Conservation (phyloP, 768 basidiomycete genomes). For the Trametes cingulata region DNA sequence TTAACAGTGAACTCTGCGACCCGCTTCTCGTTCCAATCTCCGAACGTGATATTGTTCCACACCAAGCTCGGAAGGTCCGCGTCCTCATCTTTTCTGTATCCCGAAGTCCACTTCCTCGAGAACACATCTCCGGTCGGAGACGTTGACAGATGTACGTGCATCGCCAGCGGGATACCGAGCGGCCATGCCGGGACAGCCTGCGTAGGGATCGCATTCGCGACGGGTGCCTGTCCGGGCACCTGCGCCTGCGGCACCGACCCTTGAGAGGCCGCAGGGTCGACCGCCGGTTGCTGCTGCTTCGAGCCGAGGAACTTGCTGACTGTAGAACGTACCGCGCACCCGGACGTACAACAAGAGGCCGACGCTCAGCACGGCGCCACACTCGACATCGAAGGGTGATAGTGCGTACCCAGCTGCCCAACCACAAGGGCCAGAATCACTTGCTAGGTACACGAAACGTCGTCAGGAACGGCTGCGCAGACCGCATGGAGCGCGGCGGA, state of each 20-base stretch:
- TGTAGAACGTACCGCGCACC: slow-evolving; percentile 25
- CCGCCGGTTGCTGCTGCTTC: slow-evolving; percentile 25
- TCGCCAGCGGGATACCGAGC: slow-evolving; percentile 58
- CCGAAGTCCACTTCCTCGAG: slow-evolving; percentile 51
- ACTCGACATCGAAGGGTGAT: background rate
- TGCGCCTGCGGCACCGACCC: slow-evolving; percentile 17
- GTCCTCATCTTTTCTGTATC: slow-evolving; percentile 48
- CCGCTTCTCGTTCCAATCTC: slow-evolving; percentile 69
- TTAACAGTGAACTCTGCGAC: slow-evolving; percentile 57
- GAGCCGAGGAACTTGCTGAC: slow-evolving; percentile 47
- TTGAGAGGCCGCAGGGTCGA: slow-evolving; percentile 8
- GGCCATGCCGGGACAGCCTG: slow-evolving; percentile 60
- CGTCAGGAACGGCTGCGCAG: slow-evolving; percentile 1
- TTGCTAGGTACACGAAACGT: slow-evolving; percentile 50
- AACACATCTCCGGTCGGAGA: slow-evolving; percentile 64
- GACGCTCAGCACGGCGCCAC: background rate
- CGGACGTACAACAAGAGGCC: slow-evolving; percentile 7
- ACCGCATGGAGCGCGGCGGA: background rate
- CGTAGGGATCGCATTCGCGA: slow-evolving; percentile 47
- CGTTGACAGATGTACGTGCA: slow-evolving; percentile 76
- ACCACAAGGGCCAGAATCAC: slow-evolving; percentile 64
- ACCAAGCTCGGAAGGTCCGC: slow-evolving; percentile 65
- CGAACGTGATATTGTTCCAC: slow-evolving; percentile 79
- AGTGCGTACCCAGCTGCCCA: slow-evolving; percentile 58
- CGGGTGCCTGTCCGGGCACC: slow-evolving; percentile 22